Conservation (phyloP, 345 rosid genomes). For the Turnera subulata region DNA sequence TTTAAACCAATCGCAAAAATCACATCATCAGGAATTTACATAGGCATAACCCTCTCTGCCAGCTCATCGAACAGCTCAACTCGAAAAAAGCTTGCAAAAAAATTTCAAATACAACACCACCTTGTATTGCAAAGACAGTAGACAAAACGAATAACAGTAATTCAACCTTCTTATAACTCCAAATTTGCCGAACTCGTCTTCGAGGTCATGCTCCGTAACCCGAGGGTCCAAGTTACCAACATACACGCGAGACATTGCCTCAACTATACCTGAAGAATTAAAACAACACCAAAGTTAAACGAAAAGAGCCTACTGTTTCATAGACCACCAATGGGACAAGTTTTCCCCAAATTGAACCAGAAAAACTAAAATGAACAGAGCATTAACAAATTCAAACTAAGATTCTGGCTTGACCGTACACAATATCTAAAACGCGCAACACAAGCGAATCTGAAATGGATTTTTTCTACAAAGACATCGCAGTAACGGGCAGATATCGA, state of each 20-base stretch:
- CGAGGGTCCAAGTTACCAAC: conserved; percentile 36
- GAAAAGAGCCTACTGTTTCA: too few relatives aligned
- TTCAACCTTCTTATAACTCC: conserved; percentile 23
- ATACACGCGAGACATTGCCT: conserved; percentile 31
- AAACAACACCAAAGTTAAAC: not conserved
- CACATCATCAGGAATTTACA: not conserved
- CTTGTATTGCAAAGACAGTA: not conserved
- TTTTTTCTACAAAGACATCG: too few relatives aligned
- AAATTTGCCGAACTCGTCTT: conserved; percentile 31
- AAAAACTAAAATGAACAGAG: too few relatives aligned
- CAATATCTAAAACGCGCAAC: too few relatives aligned
- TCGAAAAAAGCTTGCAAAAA: not conserved
- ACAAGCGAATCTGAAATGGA: too few relatives aligned
- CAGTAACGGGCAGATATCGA: not conserved
- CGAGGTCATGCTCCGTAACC: conserved; percentile 33
- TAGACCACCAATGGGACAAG: too few relatives aligned
- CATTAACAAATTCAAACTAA: too few relatives aligned
- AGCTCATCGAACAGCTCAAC: not conserved
- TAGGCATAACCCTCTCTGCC: not conserved
- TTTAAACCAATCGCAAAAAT: not conserved
- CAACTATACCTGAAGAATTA: conserved; percentile 5
- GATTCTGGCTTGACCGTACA: too few relatives aligned
- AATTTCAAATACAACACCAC: not conserved
- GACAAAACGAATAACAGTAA: not conserved
- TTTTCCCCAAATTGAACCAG: too few relatives aligned